Percentiles rank a stretch among this genome's conserved stretches.
These are phyloP conservation scores for Colletotrichum magnum DNA, from an alignment of 2,329 filamentous ascomycete species.

Conservation along the genomic window DNA sequence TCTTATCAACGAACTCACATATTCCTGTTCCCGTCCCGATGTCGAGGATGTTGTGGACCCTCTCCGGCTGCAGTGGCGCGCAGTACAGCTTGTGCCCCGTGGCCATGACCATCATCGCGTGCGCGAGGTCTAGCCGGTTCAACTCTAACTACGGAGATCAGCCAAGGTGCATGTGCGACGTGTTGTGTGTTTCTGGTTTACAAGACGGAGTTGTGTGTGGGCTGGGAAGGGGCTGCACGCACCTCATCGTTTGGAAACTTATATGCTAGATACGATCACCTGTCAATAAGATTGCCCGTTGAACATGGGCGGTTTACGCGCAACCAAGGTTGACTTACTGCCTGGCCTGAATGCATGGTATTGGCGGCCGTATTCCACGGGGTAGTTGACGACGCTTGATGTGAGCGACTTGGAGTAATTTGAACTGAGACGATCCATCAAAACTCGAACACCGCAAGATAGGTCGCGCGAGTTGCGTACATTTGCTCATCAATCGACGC, in stretches of 20 bases:
- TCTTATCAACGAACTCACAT: slow-evolving; percentile 51
- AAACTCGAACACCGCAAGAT: background rate
- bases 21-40: slow-evolving; percentile 74
- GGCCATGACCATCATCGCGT: slow-evolving; percentile 19
- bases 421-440: background rate
- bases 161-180: too few relatives aligned
- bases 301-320: background rate
- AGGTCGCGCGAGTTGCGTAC: background rate
- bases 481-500: background rate
- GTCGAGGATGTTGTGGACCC: slow-evolving; percentile 62
- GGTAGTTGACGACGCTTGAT: slow-evolving; percentile 22
- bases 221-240: background rate
- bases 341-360: slow-evolving; percentile 33
- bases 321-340: background rate
- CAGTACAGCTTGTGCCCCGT: slow-evolving; percentile 8
- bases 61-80: slow-evolving; percentile 14
- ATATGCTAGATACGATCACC: background rate
- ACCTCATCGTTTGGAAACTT: slow-evolving; percentile 21
- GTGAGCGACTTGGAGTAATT: slow-evolving; percentile 3
- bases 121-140: slow-evolving; percentile 20
- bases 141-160: slow-evolving; percentile 11
- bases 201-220: too few relatives aligned
- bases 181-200: too few relatives aligned
- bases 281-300: background rate
- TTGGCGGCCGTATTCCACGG: slow-evolving; percentile 25